Base-by-base conservation (phyloP, 163 green algal genomes). In the Chlamydomonas reinhardtii region DNA sequence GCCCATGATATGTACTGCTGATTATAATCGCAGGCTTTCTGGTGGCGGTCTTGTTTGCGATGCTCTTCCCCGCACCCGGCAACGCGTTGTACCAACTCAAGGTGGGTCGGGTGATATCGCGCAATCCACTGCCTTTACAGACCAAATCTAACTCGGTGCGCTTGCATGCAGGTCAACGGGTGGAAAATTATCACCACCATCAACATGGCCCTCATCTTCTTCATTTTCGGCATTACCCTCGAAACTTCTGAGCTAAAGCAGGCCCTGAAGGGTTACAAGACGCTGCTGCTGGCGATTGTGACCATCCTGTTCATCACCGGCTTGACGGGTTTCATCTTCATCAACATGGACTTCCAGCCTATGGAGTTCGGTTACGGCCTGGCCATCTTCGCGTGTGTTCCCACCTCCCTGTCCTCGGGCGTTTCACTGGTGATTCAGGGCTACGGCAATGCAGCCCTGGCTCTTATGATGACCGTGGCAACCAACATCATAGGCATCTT, bases 401-500 rank as follows among this genome's bases (percentile, higher is more conserved):
- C 95, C 25, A 97, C 95, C 17, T 96, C 94, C 0, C 86, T 98
- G 29, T 95, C 92, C 19, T 94, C 88, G 25, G 95, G 93, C 15
- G 94, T 97, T 24, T 70, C 94, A 2, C 83, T 97, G 31, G 91
- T 95, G 0, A 94, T 91, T 19, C 82, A 94, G 52, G 92, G 86
- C 0, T 93, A 94, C 39, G 95, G 95, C 48, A 98, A 97, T 71
- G 83, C 84, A 27, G 94, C 94, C 25, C 85, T 98, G 61, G 93
- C 94, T 24, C 91, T 98, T 29, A 87, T 96, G 64, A 92, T 97
- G 61, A 96, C 93, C 22, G 93, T 97, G 2, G 77, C 32, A 22
- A 94, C 86, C 70, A 98, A 98, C 87, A 85, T 97, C 20, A 34
- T 96, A 5, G 95, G 93, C n/a, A 95, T 98, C 61, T 85, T 96